These are phyloP conservation scores for Paecilomyces fulvus DNA, from an alignment of 2,329 filamentous ascomycete genomes.

Conservation along the genomic window DNA sequence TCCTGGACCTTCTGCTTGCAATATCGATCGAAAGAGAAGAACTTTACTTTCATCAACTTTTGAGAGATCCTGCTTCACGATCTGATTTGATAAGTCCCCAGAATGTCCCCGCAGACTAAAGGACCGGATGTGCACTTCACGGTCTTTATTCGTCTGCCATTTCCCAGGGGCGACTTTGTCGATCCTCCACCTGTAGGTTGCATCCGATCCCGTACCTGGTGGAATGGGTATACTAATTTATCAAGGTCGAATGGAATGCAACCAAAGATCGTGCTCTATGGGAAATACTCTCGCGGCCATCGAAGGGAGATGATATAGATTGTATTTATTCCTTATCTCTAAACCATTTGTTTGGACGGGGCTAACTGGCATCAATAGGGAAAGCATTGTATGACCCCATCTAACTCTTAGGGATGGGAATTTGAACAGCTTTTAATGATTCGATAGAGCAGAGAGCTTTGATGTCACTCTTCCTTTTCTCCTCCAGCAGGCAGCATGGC, in stretches of 20 bases:
- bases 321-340: constrained; percentile 49
- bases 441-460: constrained; percentile 60
- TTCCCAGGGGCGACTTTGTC: constrained; percentile 75
- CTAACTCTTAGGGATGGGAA: background rate
- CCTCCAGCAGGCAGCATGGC: constrained; percentile 84
- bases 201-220: constrained; percentile 6
- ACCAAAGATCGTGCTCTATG: constrained; percentile 81
- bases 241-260: constrained; percentile 76
- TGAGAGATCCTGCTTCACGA: background rate
- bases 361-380: constrained; percentile 46
- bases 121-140: constrained; percentile 41
- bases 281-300: constrained; percentile 76
- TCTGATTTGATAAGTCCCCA: background rate
- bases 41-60: background rate
- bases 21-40: background rate
- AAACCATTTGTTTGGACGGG: background rate
- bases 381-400: constrained; percentile 54
- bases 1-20: background rate
- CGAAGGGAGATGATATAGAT: constrained; percentile 72
- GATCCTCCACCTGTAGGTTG: constrained; percentile 72
- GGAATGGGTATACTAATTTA: background rate
- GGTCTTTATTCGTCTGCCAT: constrained; percentile 82
- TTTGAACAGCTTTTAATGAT: constrained; percentile 2
- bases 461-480: constrained; percentile 82
- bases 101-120: background rate